A percentile compares a stretch with the other conserved stretches of the same genome.
These are phyloP conservation scores for Candida anutae DNA, from an alignment of 1,139 yeast species.

Conservation along the genomic window DNA sequence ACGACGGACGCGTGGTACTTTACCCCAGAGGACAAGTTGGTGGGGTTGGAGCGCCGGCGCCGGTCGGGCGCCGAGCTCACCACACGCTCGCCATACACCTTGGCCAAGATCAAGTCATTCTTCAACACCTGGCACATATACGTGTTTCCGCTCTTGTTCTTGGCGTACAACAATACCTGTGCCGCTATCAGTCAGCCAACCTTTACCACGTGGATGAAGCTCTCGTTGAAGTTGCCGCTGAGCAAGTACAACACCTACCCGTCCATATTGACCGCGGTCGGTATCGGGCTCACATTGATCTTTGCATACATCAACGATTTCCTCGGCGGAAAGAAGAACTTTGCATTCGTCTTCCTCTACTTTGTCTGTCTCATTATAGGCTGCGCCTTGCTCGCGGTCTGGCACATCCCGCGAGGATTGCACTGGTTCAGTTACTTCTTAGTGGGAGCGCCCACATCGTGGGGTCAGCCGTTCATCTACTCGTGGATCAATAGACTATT, in stretches of 20 bases:
- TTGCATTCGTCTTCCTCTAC: too few species aligned
- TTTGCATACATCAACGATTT: too few species aligned
- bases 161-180: slow-evolving; percentile 43
- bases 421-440: too few species aligned
- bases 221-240: slow-evolving; percentile 28
- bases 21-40: slow-evolving; percentile 23
- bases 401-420: too few species aligned
- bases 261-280: too few species aligned
- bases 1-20: slow-evolving; percentile 33
- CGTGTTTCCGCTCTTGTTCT: slow-evolving; percentile 41
- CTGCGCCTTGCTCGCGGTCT: too few species aligned
- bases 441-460: too few species aligned
- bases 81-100: slow-evolving; percentile 35
- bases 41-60: slow-evolving; percentile 34
- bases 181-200: slow-evolving; percentile 39
- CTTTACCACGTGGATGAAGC: slow-evolving; percentile 48
- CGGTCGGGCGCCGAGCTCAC: slow-evolving; percentile 39
- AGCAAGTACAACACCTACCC: slow-evolving; percentile 42
- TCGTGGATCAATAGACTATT: too few species aligned
- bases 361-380: too few species aligned
- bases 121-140: slow-evolving; percentile 44
- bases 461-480: too few species aligned
- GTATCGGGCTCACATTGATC: too few species aligned
- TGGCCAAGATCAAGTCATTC: slow-evolving; percentile 30
- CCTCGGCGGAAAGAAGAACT: too few species aligned